phyloP scores from a whole-genome alignment of 805 yeast species.

The Metschnikowia orientalis region DNA sequence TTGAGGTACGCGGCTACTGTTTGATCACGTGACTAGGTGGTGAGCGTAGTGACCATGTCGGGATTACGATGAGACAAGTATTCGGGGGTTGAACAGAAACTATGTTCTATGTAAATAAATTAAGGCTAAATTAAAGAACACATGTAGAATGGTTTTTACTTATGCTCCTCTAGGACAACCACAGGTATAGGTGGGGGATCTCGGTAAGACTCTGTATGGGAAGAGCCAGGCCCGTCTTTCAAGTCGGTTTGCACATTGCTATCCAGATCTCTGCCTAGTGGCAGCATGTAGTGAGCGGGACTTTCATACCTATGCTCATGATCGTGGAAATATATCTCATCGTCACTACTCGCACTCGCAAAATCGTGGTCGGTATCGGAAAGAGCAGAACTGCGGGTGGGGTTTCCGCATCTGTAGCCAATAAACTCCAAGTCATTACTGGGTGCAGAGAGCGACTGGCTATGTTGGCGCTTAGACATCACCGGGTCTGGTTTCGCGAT shows the following conservation, averaged over 20 bases:
- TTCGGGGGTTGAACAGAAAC: too few relatives aligned
- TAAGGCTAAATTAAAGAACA: not conserved
- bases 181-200: too few relatives aligned
- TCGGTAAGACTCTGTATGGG: slow-evolving; percentile 2
- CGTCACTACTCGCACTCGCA: slow-evolving; percentile 18
- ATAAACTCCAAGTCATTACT: slow-evolving; percentile 34
- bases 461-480: slow-evolving; percentile 25
- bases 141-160: slow-evolving; percentile 1
- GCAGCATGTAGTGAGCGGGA: not conserved
- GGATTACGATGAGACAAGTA: too few relatives aligned
- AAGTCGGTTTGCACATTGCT: slow-evolving; percentile 2
- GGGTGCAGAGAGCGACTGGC: slow-evolving; percentile 31
- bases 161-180: slow-evolving; percentile 7
- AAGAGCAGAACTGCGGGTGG: slow-evolving; percentile 10
- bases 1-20: slow-evolving; percentile 3
- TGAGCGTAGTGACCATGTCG: too few relatives aligned
- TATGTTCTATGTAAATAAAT: not conserved
- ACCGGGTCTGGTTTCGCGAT: slow-evolving; percentile 3
- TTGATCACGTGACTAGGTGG: too few relatives aligned
- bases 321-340: slow-evolving; percentile 9
- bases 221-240: not conserved
- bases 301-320: not conserved
- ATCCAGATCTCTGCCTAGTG: too few relatives aligned
- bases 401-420: slow-evolving; percentile 27
- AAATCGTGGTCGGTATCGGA: slow-evolving; percentile 17